Base-by-base conservation (phyloP, 139 green algal species). In the Marvania coccoides region DNA sequence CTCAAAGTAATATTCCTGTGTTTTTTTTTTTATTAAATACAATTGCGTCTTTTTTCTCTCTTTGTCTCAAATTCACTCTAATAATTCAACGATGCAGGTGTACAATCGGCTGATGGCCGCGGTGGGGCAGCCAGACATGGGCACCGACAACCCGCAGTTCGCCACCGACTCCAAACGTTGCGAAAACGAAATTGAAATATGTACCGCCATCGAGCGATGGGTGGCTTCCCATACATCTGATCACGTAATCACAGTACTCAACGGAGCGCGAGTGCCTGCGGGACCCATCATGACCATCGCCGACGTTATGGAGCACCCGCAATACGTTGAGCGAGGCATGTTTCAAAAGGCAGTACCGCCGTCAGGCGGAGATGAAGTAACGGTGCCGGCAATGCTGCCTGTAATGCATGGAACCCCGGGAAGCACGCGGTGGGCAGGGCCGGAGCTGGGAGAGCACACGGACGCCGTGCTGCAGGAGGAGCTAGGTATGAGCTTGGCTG, bases 91-190 rank as follows among this genome's bases (percentile, higher is more conserved):
- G n/a, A n/a, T n/a, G n/a, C n/a, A n/a, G n/a, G 73, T 94, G 23
- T 94, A 92, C 73, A 80, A 69, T 31, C 68, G 87, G 14, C 80
- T 94, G 4, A 92, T 94, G 77, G 48, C 63, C 3, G 87, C 87
- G 14, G 76, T 94, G 12, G 87, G 87, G 3, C 65, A 78, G 31
- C 62, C 74, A 1, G 84, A 93, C 47, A 87, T 93, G 78, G 69
- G 45, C 14, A 56, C 78, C 3, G 51, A 61, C 37, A 91, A 91
- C 74, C 76, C 80, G 4, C 30, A 58, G n/a, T 92, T 80, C 64
- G 76, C 76, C 47, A 84, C 57, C 63, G 87, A 92, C 66, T 48
- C 72, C 1, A 28, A 66, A 8, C 72, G 84, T 15, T 79, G 67
- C 35, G 56, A 72, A 61, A n/a, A 47, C 7, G 77, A 78, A 36